A percentile compares a stretch with the other conserved stretches of the same genome.
phyloP scores from a whole-genome alignment of 306 rosid species.

The Prunus fruticosa region DNA sequence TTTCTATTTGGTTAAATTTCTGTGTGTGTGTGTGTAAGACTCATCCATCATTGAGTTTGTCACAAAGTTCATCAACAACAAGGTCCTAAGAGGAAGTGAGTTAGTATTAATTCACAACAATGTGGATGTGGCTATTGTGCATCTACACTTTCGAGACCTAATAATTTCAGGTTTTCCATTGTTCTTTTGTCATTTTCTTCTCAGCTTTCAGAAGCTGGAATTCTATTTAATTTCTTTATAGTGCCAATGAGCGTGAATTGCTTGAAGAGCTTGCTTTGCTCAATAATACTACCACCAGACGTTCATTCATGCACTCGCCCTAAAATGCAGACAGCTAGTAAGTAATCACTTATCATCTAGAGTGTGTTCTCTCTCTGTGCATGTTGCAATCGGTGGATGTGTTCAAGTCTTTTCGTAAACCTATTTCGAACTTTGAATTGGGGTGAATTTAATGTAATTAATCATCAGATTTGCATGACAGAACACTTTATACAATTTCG shows the following conservation, averaged over 20 bases:
- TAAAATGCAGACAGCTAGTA: slow-evolving; percentile 56
- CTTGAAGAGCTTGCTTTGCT: slow-evolving; percentile 78
- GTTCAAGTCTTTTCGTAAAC: background rate
- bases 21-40: no score
- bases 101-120: no score
- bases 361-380: background rate
- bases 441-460: background rate
- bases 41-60: no score
- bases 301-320: slow-evolving; percentile 43
- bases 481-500: background rate
- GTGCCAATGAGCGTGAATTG: slow-evolving; percentile 73
- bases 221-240: slow-evolving; percentile 23
- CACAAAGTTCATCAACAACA: no score
- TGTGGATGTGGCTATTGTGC: background rate
- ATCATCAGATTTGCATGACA: background rate
- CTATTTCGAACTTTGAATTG: background rate
- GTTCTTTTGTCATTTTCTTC: background rate
- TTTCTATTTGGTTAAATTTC: no score
- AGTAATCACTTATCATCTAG: slow-evolving; percentile 31
- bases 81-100: no score
- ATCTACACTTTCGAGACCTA: background rate
- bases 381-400: background rate
- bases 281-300: slow-evolving; percentile 45
- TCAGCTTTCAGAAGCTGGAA: background rate
- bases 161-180: background rate